A percentile compares a stretch with the other conserved stretches of the same genome.
These are phyloP conservation scores for Euphorbia corollata DNA, from an alignment of 441 rosid genomes.

Conservation along the genomic window DNA sequence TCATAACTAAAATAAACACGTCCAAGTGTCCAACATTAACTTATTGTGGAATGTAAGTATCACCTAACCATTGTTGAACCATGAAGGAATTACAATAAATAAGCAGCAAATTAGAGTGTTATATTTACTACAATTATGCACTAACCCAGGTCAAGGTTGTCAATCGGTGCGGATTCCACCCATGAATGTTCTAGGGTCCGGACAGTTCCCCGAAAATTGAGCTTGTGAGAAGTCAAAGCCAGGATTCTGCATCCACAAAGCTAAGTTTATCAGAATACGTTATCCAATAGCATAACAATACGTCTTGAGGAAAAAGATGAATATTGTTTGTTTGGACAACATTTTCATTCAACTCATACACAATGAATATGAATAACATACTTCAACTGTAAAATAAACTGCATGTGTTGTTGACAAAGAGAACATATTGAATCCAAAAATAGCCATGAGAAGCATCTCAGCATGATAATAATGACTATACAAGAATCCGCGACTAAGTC, in stretches of 20 bases:
- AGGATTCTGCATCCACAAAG: constrained; percentile 46
- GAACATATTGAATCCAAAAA: not conserved
- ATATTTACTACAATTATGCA: not conserved
- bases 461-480: not conserved
- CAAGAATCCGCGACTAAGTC: not conserved
- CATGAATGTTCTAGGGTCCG: constrained; percentile 63
- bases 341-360: not conserved
- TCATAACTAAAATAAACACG: not conserved
- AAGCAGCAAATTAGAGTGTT: not conserved
- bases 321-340: no score
- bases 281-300: not conserved
- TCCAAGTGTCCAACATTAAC: not conserved
- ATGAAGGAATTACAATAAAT: not conserved
- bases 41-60: not conserved
- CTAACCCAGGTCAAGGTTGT: constrained; percentile 12
- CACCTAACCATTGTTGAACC: not conserved
- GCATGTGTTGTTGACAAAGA: not conserved
- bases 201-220: constrained; percentile 56
- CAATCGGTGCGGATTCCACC: constrained; percentile 52
- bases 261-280: constrained; percentile 7
- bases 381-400: not conserved
- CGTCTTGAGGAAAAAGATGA: not conserved
- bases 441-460: not conserved
- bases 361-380: not conserved
- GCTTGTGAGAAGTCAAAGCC: constrained; percentile 75